Percentiles rank a stretch among this genome's conserved stretches.
Conservation (phyloP, 2,329 filamentous ascomycete genomes). For the Plectosphaerella sp. region DNA sequence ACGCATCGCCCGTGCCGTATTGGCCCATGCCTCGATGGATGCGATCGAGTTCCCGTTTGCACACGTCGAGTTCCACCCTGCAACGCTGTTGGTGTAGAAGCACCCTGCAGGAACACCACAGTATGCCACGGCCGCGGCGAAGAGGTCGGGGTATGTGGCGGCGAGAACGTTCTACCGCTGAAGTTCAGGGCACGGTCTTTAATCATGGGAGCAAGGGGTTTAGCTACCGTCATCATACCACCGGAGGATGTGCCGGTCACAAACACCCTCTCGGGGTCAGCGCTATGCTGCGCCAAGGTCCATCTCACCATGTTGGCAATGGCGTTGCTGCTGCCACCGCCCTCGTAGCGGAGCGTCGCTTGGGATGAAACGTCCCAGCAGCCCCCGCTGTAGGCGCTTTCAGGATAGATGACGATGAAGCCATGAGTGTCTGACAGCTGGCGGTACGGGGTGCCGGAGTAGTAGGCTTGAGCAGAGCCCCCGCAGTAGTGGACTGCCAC, state of each 20-base stretch:
- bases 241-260: neutral
- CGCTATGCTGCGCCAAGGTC: conserved; percentile 44
- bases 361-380: conserved; percentile 57
- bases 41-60: conserved; percentile 37
- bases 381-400: conserved; percentile 41
- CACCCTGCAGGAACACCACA: conserved; percentile 40
- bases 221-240: neutral
- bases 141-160: conserved; percentile 42
- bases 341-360: conserved; percentile 47
- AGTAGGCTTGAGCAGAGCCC: conserved; percentile 44
- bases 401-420: conserved; percentile 50
- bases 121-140: conserved; percentile 38
- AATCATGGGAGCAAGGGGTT: neutral
- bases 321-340: conserved; percentile 50
- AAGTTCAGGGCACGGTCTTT: neutral
- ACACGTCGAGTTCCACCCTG: conserved; percentile 48
- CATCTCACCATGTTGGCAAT: conserved; percentile 58
- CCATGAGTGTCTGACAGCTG: conserved; percentile 33
- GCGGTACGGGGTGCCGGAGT: conserved; percentile 42
- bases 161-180: conserved; percentile 34
- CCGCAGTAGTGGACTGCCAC: conserved; percentile 52
- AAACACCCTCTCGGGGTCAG: conserved; percentile 15
- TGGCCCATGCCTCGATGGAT: conserved; percentile 43
- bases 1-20: conserved; percentile 39
- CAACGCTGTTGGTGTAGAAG: conserved; percentile 33